These are phyloP conservation scores for Pythium graminicola DNA, from an alignment of 352 stramenopile species.

Conservation along the genomic window DNA sequence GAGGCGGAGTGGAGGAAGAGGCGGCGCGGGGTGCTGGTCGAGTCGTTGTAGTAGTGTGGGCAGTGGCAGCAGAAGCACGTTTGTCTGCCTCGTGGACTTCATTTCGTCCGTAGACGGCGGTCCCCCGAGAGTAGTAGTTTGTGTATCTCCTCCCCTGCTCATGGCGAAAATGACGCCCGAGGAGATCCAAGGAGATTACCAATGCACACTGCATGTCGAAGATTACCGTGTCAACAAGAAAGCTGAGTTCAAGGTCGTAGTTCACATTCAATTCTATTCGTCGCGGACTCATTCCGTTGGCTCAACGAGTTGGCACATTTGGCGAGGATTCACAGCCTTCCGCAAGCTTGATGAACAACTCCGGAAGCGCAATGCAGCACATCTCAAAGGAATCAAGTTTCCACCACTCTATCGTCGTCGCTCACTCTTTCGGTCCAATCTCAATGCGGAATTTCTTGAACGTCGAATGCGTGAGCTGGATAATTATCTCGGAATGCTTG, in stretches of 20 bases:
- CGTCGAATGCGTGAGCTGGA: slow-evolving; percentile 59
- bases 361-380: slow-evolving; percentile 56
- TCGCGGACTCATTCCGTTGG: slow-evolving; percentile 56
- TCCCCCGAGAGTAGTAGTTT: slow-evolving; percentile 10
- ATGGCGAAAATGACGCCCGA: slow-evolving; percentile 57
- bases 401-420: slow-evolving; percentile 63
- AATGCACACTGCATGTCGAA: slow-evolving; percentile 48
- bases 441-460: slow-evolving; percentile 61
- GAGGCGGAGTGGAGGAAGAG: slow-evolving; percentile 16
- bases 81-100: not conserved
- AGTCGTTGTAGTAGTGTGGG: slow-evolving; percentile 5
- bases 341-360: slow-evolving; percentile 78
- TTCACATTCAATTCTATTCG: slow-evolving; percentile 67
- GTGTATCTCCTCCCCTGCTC: not conserved
- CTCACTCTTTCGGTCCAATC: slow-evolving; percentile 58
- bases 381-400: slow-evolving; percentile 84
- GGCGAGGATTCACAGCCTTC: slow-evolving; percentile 73
- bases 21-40: slow-evolving; percentile 1
- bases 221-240: slow-evolving; percentile 76
- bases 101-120: slow-evolving; percentile 14
- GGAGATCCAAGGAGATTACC: slow-evolving; percentile 78
- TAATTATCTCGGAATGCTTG: slow-evolving; percentile 65
- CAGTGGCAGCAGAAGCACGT: not conserved
- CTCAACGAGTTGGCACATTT: slow-evolving; percentile 77
- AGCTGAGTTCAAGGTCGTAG: slow-evolving; percentile 75